A percentile compares a stretch with the other conserved stretches of the same genome.
phyloP scores from a whole-genome alignment of 2,329 filamentous ascomycete genomes.

The Cladosporium colombiae region DNA sequence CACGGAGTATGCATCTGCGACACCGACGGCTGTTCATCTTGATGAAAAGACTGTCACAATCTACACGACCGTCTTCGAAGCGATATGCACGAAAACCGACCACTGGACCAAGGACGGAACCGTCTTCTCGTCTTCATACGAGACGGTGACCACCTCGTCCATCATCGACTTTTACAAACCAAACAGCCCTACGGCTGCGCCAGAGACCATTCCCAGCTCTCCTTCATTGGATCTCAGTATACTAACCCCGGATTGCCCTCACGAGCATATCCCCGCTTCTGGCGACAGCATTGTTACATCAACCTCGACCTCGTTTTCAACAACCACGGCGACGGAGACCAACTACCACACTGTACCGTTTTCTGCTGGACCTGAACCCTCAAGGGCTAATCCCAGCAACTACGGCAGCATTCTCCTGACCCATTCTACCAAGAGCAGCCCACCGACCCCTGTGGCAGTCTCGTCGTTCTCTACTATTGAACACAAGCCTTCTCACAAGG shows the following conservation, averaged over 20 bases:
- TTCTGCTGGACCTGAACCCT: not conserved
- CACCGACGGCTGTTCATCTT: conserved; percentile 17
- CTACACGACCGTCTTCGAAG: conserved; percentile 14
- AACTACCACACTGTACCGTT: conserved; percentile 9
- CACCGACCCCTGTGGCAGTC: not conserved
- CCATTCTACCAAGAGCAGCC: conserved; percentile 15
- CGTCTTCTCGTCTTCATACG: conserved; percentile 6
- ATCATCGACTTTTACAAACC: conserved; percentile 17
- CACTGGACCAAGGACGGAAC: conserved; percentile 8
- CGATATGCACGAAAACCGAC: conserved; percentile 13
- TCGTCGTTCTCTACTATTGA: conserved; percentile 7
- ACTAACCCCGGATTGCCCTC: conserved; percentile 14
- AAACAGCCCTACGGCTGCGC: conserved; percentile 17
- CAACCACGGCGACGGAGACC: conserved; percentile 17
- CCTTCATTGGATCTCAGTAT: conserved; percentile 8
- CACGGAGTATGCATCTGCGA: conserved; percentile 20
- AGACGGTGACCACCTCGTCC: conserved; percentile 12
- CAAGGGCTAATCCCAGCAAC: conserved; percentile 13
- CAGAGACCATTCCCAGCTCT: conserved; percentile 17
- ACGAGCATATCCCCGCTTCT: conserved; percentile 10
- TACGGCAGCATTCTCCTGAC: conserved; percentile 17
- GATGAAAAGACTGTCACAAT: conserved; percentile 16
- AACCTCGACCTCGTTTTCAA: not conserved
- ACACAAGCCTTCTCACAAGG: not conserved
- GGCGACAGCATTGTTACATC: conserved; percentile 18